phyloP scores from a whole-genome alignment of 345 rosid species.

The Eucalyptus marginata region DNA sequence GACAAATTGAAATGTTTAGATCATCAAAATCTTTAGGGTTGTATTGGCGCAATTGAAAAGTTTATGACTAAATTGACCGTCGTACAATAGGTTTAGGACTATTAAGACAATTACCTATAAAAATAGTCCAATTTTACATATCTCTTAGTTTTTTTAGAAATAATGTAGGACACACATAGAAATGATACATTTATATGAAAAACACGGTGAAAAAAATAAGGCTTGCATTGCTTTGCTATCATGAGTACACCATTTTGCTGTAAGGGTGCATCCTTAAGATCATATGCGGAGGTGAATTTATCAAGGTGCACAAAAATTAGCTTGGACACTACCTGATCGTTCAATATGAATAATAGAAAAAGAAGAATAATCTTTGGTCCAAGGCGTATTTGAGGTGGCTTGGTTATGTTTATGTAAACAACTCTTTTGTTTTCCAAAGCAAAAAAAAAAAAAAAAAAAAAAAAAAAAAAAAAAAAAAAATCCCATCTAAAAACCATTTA shows the following conservation, averaged over 20 bases:
- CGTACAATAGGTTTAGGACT: background rate
- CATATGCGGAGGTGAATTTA: background rate
- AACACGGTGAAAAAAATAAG: rapidly evolving
- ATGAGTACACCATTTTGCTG: background rate
- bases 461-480: rapidly evolving
- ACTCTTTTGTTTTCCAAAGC: background rate
- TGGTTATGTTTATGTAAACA: background rate
- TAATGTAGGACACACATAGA: background rate
- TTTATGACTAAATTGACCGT: no score
- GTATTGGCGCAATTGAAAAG: no score
- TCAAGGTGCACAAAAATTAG: background rate
- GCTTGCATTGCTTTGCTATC: background rate
- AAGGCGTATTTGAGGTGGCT: background rate
- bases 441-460: background rate
- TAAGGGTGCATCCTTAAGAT: background rate
- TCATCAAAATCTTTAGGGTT: no score
- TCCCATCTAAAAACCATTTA: background rate
- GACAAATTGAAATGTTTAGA: background rate
- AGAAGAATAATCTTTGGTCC: background rate
- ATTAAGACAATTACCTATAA: background rate
- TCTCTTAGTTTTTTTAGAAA: background rate
- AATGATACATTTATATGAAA: background rate
- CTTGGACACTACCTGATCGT: background rate
- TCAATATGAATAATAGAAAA: background rate
- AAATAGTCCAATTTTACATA: background rate